Base-by-base conservation (phyloP, 352 stramenopile genomes). In the Aphanomyces euteiches region DNA sequence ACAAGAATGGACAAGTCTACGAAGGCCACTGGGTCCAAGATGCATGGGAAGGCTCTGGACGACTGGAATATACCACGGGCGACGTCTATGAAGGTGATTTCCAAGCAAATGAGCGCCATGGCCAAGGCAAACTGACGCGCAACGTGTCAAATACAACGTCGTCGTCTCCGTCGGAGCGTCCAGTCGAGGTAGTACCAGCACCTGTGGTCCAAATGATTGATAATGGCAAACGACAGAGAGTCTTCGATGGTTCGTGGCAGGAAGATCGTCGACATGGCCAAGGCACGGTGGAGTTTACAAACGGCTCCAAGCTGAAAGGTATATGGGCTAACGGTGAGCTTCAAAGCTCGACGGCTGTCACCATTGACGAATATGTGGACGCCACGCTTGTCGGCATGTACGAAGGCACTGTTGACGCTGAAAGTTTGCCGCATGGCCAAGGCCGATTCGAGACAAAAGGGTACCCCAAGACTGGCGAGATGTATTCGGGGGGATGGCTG, bases 21-120 rank as follows among this genome's bases (percentile, higher is more conserved):
- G 83, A 90, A n/a, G 85, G 85, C 5, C 78, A 86, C 15, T 93
- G 85, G 85, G 47, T 48, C 1, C 53, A 88, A 7, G 81, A 90
- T 34, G 50, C 75, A 28, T 79, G 77, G 6, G 75, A 65, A 53
- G 85, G 82, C 7, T 74, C 84, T 58, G 84, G 85, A 45, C 77
- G 81, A 28, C 81, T 90, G 77, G 70, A 60, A 13, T 89, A 83
- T 54, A 72, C 57, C 36, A 82, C 77, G 41, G 79, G 83, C 13
- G 74, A 84, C 48, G 65, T 80, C 19, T 89, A 88, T 45, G 72
- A 76, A 5, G 82, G 85, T 7, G 66, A 81, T 41, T 93, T 61
- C 43, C 6, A 17, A 39, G 21, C 6, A 7, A 37, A 61, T 37
- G 19, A 80, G 82, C 28, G 75, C 39, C 19, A 57, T 34, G 76